Base-by-base conservation (phyloP, 345 rosid genomes). In the Melastoma malabathricum region DNA sequence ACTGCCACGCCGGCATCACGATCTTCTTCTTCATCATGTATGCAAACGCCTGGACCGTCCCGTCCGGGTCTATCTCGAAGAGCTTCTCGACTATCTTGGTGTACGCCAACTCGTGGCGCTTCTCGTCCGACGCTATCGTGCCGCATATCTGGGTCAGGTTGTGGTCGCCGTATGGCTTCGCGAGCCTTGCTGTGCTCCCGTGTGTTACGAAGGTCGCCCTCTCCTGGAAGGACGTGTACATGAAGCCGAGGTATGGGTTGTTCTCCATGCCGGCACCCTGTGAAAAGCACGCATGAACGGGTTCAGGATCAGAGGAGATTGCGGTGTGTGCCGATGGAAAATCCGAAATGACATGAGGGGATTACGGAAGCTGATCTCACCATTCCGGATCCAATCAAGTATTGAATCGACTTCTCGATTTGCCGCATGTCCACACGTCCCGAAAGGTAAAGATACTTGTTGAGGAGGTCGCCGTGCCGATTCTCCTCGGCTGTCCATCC, bases 1-100 rank as follows among this genome's bases (percentile, higher is more conserved):
- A 85, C 67, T 85, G 63, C 65, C 85, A 95, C 15, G 98, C 98
- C 0, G 98, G 98, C 98, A 89, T 89, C 1, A 90, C 67, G 59
- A 86, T 83, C 61, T 83, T 89, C 83, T 90, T 84, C 70, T 77
- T 77, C 97, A 89, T 86, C 94, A 89, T 89, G 72, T 83, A 90
- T 13, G 96, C 81, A 61, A 89, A 81, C 18, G 97, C 82, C 64
- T 65, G 5, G 45, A 89, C 78, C 1, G 93, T 73, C 44, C 87
- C 94, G 43, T 86, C 74, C 14, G 97, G 97, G 65, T 89, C 97
- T 5, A 89, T 74, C 76, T 89, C 95, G 12, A 81, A 70, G 44
- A 89, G 87, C 75, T 89, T 89, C 47, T 81, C 95, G 41, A 79
- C 85, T 23, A 85, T 85, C 76, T 83, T 82, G 62, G 92, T 80